Evolutionary conservation across 2,329 filamentous ascomycete genomes (phyloP).

Genomic region (Curvularia verruculosa): DNA sequence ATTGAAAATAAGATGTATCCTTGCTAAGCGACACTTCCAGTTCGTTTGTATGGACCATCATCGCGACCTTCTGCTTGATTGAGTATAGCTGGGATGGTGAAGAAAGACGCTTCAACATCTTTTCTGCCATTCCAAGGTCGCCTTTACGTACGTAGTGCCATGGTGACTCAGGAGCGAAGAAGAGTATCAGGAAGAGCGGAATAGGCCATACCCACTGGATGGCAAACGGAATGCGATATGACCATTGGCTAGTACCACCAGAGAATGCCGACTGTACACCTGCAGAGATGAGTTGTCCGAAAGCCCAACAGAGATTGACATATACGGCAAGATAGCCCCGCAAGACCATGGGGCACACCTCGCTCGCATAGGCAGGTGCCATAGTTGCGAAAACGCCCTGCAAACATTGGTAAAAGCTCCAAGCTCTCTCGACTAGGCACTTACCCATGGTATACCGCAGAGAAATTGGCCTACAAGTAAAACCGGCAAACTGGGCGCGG

Average conservation of each 20-base stretch:
- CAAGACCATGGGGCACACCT: constrained; percentile 71
- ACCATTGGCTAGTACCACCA: constrained; percentile 64
- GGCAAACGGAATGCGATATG: constrained; percentile 67
- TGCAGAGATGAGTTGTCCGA: constrained; percentile 70
- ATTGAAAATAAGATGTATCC: constrained; percentile 76
- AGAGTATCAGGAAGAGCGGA: constrained; percentile 12
- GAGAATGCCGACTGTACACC: constrained; percentile 71
- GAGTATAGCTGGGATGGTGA: constrained; percentile 5
- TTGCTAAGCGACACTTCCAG: constrained; percentile 70
- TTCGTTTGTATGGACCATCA: constrained; percentile 86
- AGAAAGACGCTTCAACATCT: constrained; percentile 56
- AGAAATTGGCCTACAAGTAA: constrained; percentile 30
- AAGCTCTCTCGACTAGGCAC: not conserved
- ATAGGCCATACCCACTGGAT: constrained; percentile 75
- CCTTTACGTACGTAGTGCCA: constrained; percentile 73
- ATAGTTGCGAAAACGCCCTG: constrained; percentile 50
- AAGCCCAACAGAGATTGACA: constrained; percentile 39
- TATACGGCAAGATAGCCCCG: constrained; percentile 63
- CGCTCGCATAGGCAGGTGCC: constrained; percentile 54
- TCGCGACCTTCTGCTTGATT: constrained; percentile 61
- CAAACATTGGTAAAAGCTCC: not conserved
- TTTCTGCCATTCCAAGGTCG: constrained; percentile 64
- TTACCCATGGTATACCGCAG: constrained; percentile 41
- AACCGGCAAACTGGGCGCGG: constrained; percentile 23
- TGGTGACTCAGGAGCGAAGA: constrained; percentile 50